Conservation (phyloP, 148 eudicot genomes). For the Silene latifolia region DNA sequence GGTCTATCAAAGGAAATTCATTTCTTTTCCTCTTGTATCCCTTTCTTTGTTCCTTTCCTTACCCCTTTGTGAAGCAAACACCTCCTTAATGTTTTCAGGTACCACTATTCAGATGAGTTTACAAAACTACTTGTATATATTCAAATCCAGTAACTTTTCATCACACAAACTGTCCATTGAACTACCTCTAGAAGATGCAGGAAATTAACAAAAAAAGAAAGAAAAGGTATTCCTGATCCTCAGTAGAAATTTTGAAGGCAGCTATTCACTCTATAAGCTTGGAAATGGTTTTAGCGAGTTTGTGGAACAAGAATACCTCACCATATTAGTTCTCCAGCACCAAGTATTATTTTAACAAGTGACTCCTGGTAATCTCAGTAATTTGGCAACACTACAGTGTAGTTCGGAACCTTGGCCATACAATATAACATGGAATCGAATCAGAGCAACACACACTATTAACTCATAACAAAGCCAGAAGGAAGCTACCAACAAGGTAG, state of each 20-base stretch:
- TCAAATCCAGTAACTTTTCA: neutral
- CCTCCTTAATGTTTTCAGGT: too few species aligned
- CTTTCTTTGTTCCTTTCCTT: too few species aligned
- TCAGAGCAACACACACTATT: neutral
- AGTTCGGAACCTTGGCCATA: neutral
- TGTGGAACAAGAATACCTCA: neutral
- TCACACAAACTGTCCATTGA: neutral
- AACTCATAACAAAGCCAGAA: neutral
- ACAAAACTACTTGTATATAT: neutral
- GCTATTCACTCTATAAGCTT: neutral
- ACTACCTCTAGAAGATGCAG: neutral
- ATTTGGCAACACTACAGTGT: neutral
- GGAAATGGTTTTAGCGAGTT: neutral
- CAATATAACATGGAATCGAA: neutral
- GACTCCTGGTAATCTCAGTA: neutral
- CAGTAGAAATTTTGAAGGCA: neutral
- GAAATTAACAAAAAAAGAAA: neutral
- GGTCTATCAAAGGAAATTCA: too few species aligned
- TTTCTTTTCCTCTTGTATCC: too few species aligned
- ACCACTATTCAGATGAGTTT: neutral
- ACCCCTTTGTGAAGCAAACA: too few species aligned
- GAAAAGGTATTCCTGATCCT: neutral
- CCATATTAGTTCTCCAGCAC: neutral
- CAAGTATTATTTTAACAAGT: neutral
- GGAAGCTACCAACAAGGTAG: neutral